phyloP scores from a whole-genome alignment of 2,329 filamentous ascomycete genomes.

The Akanthomyces muscarius region DNA sequence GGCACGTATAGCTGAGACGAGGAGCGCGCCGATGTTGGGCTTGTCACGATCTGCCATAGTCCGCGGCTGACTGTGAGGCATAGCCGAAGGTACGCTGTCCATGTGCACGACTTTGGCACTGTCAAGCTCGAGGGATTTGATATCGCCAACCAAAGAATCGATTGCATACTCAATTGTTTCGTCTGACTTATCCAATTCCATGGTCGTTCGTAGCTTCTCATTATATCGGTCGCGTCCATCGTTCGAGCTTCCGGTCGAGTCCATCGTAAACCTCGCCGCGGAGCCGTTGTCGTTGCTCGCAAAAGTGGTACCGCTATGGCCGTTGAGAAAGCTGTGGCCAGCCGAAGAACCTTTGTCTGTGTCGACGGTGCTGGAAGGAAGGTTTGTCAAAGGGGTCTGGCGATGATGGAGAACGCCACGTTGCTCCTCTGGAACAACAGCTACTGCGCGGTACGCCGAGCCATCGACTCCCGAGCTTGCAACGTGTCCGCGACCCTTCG shows the following conservation, averaged over 20 bases:
- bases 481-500: constrained; percentile 18
- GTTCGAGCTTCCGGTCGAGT: not conserved
- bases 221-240: not conserved
- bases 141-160: not conserved
- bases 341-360: constrained; percentile 10
- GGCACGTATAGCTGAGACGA: constrained; percentile 5
- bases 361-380: constrained; percentile 14
- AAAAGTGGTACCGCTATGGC: constrained; percentile 15
- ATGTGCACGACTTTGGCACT: not conserved
- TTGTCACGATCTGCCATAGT: not conserved
- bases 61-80: constrained; percentile 9
- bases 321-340: constrained; percentile 19
- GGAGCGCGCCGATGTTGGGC: not conserved
- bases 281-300: not conserved
- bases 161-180: not conserved
- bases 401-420: not conserved
- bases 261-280: not conserved
- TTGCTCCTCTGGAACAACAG: constrained; percentile 15
- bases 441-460: not conserved
- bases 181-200: not conserved
- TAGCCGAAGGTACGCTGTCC: not conserved
- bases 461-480: constrained; percentile 17
- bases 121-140: not conserved
- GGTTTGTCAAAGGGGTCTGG: not conserved
- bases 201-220: not conserved